Percentiles rank a stretch among this genome's conserved stretches.
Evolutionary conservation across 2,329 filamentous ascomycete species (phyloP).

Genomic region (Xylariaceae sp.): DNA sequence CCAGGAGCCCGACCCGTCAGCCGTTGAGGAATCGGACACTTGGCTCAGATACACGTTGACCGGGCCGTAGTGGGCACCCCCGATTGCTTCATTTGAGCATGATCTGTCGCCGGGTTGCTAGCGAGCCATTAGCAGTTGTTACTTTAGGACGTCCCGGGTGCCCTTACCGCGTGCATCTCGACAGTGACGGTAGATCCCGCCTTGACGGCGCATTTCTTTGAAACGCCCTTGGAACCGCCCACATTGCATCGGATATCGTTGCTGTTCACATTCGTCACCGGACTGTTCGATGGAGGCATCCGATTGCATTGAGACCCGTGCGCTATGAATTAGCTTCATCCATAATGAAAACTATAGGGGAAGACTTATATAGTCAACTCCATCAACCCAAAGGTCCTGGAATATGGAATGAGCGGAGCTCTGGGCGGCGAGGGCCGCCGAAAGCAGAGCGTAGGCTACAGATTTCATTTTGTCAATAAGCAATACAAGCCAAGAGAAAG

Average conservation of each 20-base stretch:
- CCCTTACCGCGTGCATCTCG: constrained; percentile 40
- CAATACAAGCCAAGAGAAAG: constrained; percentile 13
- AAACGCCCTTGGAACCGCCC: constrained; percentile 42
- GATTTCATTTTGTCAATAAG: constrained; percentile 45
- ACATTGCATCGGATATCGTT: constrained; percentile 53
- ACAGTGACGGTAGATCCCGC: constrained; percentile 40
- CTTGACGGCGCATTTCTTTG: constrained; percentile 53
- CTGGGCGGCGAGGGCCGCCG: constrained; percentile 45
- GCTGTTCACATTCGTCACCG: constrained; percentile 52
- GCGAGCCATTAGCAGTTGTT: constrained; percentile 2
- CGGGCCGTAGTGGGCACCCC: constrained; percentile 60
- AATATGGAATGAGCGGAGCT: constrained; percentile 57
- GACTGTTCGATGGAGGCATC: constrained; percentile 56
- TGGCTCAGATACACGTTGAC: constrained; percentile 59
- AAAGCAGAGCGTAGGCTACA: constrained; percentile 40
- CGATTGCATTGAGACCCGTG: constrained; percentile 54
- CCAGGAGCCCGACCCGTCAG: constrained; percentile 51
- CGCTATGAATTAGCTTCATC: constrained; percentile 32
- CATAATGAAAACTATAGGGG: neutral
- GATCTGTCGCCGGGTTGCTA: constrained; percentile 53
- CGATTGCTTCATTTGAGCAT: constrained; percentile 56
- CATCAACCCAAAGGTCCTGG: constrained; percentile 59
- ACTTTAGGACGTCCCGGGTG: neutral
- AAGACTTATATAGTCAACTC: constrained; percentile 45
- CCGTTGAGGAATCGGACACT: constrained; percentile 53